These are phyloP conservation scores for Azolla pinnata DNA, from an alignment of 75 land plant species.

Conservation along the genomic window DNA sequence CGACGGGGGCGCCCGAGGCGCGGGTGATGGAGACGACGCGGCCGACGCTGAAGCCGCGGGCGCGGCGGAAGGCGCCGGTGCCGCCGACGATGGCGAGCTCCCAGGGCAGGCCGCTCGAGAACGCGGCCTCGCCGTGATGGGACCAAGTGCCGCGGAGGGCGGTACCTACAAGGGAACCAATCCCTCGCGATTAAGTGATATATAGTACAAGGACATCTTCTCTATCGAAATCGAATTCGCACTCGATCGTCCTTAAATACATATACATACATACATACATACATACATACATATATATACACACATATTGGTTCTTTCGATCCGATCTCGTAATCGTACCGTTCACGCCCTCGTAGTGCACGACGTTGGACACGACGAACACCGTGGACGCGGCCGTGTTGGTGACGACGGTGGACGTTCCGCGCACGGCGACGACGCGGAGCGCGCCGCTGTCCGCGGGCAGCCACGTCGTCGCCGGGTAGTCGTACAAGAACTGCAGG, in stretches of 20 bases:
- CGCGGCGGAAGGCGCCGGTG: neutral
- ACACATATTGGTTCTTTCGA: no score
- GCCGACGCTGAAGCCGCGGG: neutral
- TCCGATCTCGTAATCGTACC: no score
- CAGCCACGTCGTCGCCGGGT: neutral
- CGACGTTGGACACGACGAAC: neutral
- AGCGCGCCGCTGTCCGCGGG: no score
- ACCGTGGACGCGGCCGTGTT: neutral
- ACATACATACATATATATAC: no score
- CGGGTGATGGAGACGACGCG: neutral
- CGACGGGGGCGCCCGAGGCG: neutral
- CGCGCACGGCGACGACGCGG: no score
- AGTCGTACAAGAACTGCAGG: neutral
- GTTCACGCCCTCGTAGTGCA: neutral
- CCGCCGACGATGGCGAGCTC: neutral
- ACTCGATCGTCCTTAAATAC: no score
- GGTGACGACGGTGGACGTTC: constrained; percentile 1
- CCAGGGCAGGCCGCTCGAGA: neutral
- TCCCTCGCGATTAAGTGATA: no score
- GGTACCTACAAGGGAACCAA: no score
- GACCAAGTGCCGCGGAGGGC: neutral
- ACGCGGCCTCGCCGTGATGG: neutral
- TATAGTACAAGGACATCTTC: no score
- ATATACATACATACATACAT: no score
- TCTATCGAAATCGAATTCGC: no score